A percentile compares a stretch with the other conserved stretches of the same genome.
These are phyloP conservation scores for Heterococcus sp. DNA, from an alignment of 108 stramenopile species.

Conservation along the genomic window DNA sequence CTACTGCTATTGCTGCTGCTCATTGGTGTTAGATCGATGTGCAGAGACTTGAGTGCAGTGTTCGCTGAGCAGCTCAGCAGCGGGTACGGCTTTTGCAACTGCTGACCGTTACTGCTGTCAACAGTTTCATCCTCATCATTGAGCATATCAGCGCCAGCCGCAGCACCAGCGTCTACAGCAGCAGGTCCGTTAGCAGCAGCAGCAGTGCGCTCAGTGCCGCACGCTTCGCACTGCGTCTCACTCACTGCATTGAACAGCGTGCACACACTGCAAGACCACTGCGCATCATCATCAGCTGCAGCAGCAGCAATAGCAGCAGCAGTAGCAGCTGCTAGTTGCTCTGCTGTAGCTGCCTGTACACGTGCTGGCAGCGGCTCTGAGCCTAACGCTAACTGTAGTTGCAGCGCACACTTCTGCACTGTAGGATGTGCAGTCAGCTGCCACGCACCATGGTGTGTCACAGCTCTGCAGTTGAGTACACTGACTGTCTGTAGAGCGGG, in stretches of 20 bases:
- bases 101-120: background rate
- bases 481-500: background rate
- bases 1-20: background rate
- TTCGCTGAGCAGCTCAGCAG: background rate
- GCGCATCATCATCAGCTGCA: background rate
- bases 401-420: background rate
- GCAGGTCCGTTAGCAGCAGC: background rate
- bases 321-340: background rate
- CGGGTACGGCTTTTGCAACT: background rate
- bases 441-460: constrained; percentile 7
- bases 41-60: background rate
- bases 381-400: background rate
- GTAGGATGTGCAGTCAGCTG: constrained; percentile 1
- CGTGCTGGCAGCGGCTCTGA: background rate
- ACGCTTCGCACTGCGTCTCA: background rate
- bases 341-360: no score
- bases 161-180: background rate
- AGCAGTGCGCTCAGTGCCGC: background rate
- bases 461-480: background rate
- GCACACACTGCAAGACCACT: constrained; percentile 5
- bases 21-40: background rate
- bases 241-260: background rate
- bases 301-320: background rate
- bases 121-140: background rate
- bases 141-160: background rate